phyloP scores from a whole-genome alignment of 1,139 yeast genomes.

The Pichia sp. region DNA sequence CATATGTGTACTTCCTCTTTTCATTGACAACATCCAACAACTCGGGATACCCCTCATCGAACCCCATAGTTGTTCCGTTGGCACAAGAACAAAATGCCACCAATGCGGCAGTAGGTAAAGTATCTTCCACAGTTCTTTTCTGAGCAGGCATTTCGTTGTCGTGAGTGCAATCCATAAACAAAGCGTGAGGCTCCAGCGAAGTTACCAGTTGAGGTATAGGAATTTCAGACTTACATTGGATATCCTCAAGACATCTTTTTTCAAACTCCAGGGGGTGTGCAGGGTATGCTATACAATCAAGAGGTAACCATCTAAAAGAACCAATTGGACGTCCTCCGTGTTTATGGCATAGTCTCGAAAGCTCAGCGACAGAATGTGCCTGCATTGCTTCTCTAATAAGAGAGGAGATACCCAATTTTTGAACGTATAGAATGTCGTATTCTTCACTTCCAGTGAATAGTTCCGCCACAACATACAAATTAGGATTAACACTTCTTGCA shows the following conservation, averaged over 20 bases:
- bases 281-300: conserved; percentile 68
- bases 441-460: conserved; percentile 89
- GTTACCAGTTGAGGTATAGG: conserved; percentile 63
- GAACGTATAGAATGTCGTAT: conserved; percentile 86
- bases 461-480: conserved; percentile 91
- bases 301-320: conserved; percentile 72
- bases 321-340: conserved; percentile 98
- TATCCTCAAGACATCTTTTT: conserved; percentile 24
- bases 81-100: conserved; percentile 93
- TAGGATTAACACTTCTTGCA: conserved; percentile 80
- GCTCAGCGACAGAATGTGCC: conserved; percentile 83
- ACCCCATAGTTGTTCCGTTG: conserved; percentile 91
- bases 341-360: conserved; percentile 79
- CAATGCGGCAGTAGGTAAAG: conserved; percentile 89
- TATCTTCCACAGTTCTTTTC: conserved; percentile 89
- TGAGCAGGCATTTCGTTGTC: conserved; percentile 89
- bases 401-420: conserved; percentile 81
- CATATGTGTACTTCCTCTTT: conserved; percentile 56
- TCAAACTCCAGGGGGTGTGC: conserved; percentile 42
- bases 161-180: conserved; percentile 97
- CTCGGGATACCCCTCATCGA: conserved; percentile 85
- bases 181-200: conserved; percentile 77
- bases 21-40: conserved; percentile 82
- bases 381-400: conserved; percentile 96
- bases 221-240: conserved; percentile 46